Evolutionary conservation across 805 yeast species (phyloP).

Genomic region (Lipomyces kockii): DNA sequence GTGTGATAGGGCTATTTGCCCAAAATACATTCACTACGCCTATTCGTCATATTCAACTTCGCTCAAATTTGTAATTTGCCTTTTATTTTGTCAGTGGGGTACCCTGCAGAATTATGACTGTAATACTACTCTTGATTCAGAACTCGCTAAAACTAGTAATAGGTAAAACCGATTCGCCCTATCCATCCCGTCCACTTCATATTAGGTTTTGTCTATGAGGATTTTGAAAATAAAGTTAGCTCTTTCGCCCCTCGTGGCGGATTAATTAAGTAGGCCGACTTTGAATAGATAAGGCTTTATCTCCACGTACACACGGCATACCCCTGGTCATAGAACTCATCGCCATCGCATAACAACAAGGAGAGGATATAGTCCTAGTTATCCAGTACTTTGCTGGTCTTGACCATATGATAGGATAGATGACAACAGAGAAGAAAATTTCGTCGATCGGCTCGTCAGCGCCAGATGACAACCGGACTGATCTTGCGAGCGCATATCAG

Average conservation of each 20-base stretch:
- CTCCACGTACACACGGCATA: neutral
- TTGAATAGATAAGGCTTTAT: neutral
- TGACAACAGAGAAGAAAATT: slow-evolving; percentile 27
- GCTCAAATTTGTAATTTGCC: too few relatives aligned
- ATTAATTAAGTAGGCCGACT: neutral
- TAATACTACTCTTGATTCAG: neutral
- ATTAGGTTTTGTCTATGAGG: too few relatives aligned
- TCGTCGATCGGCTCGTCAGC: slow-evolving; percentile 11
- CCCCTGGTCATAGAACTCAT: too few relatives aligned
- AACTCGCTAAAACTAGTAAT: too few relatives aligned
- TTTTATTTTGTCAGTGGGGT: too few relatives aligned
- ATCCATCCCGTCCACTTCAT: neutral
- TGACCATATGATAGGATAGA: neutral
- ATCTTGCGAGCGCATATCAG: slow-evolving; percentile 34
- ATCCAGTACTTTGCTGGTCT: neutral
- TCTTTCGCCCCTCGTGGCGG: neutral
- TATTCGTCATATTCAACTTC: too few relatives aligned
- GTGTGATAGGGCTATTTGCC: neutral
- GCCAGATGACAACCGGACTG: slow-evolving; percentile 9
- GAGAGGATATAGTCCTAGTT: neutral
- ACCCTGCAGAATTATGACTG: neutral
- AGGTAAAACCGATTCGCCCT: too few relatives aligned
- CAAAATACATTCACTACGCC: too few relatives aligned
- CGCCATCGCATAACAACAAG: too few relatives aligned
- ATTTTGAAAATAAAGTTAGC: neutral